Base-by-base conservation (phyloP, 2,329 filamentous ascomycete species). In the Pleurostoma richardsiae region DNA sequence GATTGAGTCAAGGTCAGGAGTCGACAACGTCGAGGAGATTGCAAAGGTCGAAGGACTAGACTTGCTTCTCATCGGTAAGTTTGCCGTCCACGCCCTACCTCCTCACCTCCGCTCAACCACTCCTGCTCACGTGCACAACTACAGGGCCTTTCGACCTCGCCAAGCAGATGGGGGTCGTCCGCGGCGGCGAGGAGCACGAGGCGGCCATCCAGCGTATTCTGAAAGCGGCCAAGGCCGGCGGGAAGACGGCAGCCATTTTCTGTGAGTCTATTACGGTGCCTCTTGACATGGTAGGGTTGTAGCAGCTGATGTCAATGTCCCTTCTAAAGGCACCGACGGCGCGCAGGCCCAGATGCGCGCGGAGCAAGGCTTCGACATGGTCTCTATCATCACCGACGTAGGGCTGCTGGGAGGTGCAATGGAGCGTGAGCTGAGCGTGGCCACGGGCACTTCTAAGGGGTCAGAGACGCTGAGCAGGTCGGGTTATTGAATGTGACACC, bases 11-110 rank as follows among this genome's bases (percentile, higher is more conserved):
- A 56, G 54, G 11, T 52, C 60, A 6, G 68, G 64, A 3, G 59
- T 71, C 5, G 67, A 67, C 40, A 70, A 67, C 47, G 68, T 71
- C 6, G 69, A 71, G 55, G 63, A 65, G 45, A 72, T 72, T 49
- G 67, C 67, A 1, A 58, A 57, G 4, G 66, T 70, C 4, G 59
- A 63, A 19, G 69, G 69, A 5, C 52, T 72, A 10, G 69, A 71
- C 53, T 56, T 64, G 10, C 54, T 70, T 31, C 64, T 70, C 36
- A 67, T 70, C 44, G 68, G 62, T 49, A 38, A 43, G 43, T 45
- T 19, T 27, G 7, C 11, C 19, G 19, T 19, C 19, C 19, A 19
- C 19, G 19, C 19, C 19, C 19, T 19, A 19, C 19, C 19, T 19
- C 19, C 19, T 19, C 19, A 19, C 19, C 19, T 19, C 19, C 2